Conservation (phyloP, 805 yeast species). For the Myxozyma sirexii region DNA sequence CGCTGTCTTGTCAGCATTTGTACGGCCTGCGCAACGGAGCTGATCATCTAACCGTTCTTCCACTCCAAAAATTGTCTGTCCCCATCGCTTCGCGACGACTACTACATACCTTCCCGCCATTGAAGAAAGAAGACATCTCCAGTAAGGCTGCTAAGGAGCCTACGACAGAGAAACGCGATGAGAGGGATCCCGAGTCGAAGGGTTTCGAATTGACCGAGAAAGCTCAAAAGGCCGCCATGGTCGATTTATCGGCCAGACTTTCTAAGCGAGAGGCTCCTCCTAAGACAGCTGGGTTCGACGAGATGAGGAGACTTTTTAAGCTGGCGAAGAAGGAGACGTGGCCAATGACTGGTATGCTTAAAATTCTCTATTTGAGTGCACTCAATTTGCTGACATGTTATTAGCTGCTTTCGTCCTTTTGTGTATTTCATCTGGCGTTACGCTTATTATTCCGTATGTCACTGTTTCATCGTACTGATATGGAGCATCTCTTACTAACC, state of each 20-base stretch:
- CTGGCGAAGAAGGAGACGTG: slow-evolving; percentile 61
- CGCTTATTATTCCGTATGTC: slow-evolving; percentile 75
- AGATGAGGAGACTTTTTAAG: slow-evolving; percentile 52
- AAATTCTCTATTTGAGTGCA: background rate
- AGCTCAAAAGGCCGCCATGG: slow-evolving; percentile 33
- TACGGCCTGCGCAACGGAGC: background rate
- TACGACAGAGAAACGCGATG: background rate
- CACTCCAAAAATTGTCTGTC: background rate
- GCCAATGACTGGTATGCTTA: slow-evolving; percentile 46
- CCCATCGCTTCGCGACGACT: background rate
- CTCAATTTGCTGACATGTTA: background rate
- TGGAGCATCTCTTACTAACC: background rate
- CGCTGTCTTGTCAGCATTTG: background rate
- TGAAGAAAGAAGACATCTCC: background rate
- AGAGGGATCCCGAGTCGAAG: slow-evolving; percentile 1
- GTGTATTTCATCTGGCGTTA: slow-evolving; percentile 70
- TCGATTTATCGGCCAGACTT: slow-evolving; percentile 34
- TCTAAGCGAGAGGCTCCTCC: slow-evolving; percentile 32
- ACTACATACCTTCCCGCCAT: background rate
- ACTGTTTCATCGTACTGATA: background rate
- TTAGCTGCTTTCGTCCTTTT: slow-evolving; percentile 64
- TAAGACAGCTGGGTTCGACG: slow-evolving; percentile 39
- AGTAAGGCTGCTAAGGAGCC: background rate
- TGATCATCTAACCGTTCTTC: background rate
- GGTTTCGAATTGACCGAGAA: slow-evolving; percentile 25